phyloP scores from a whole-genome alignment of 805 yeast genomes.

The Isabelozyma pseudorhagii region DNA sequence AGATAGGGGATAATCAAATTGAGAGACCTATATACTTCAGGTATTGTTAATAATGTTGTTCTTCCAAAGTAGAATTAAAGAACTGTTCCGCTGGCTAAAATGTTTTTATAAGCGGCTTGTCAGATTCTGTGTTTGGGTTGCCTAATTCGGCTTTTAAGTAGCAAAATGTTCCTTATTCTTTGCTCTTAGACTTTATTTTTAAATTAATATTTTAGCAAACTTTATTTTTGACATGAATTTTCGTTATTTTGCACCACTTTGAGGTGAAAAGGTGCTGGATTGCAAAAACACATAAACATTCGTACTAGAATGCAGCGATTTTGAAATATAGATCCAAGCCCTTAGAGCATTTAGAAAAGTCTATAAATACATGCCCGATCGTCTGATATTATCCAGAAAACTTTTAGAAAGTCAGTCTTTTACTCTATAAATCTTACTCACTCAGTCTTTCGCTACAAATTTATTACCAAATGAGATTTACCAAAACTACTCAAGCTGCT shows the following conservation, averaged over 20 bases:
- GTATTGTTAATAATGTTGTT: too few relatives aligned
- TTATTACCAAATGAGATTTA: constrained; percentile 1
- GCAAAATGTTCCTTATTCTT: not conserved
- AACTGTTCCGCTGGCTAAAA: too few relatives aligned
- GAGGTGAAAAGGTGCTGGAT: not conserved
- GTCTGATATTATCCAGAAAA: not conserved
- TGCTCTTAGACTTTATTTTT: too few relatives aligned
- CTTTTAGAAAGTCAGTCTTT: not conserved
- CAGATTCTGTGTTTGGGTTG: not conserved
- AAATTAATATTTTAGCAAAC: too few relatives aligned
- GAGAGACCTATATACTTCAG: too few relatives aligned
- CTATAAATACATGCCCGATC: not conserved
- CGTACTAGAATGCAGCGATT: too few relatives aligned
- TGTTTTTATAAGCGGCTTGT: too few relatives aligned
- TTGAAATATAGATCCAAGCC: not conserved
- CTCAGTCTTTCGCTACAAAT: constrained; percentile 4
- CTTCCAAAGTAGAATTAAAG: too few relatives aligned
- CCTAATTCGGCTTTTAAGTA: not conserved
- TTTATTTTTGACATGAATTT: too few relatives aligned
- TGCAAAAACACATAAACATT: not conserved
- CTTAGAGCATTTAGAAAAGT: not conserved
- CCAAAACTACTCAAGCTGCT: not conserved
- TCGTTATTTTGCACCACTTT: not conserved
- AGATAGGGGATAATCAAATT: too few relatives aligned
- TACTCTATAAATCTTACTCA: constrained; percentile 1